A percentile compares a stretch with the other conserved stretches of the same genome.
phyloP scores from a whole-genome alignment of 768 basidiomycete genomes.

The Rhizopogon vulgaris region DNA sequence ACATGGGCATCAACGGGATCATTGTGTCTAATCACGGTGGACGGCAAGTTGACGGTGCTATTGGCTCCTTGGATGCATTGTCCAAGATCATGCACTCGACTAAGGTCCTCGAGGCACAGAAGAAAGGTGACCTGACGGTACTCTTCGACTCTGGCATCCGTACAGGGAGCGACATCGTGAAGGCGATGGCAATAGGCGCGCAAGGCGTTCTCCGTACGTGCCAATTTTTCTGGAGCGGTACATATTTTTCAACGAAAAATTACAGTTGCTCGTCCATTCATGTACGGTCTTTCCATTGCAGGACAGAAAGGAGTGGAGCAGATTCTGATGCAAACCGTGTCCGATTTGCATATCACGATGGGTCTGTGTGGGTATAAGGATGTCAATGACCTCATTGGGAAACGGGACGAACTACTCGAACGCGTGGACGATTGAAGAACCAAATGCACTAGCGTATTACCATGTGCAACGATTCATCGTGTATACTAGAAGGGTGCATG shows the following conservation, averaged over 20 bases:
- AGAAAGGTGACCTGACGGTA: slow-evolving; percentile 56
- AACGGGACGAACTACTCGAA: slow-evolving; percentile 28
- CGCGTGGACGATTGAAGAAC: neutral
- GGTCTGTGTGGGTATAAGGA: slow-evolving; percentile 55
- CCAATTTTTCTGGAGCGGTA: neutral
- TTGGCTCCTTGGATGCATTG: slow-evolving; percentile 69
- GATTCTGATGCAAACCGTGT: slow-evolving; percentile 59
- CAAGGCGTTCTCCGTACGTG: slow-evolving; percentile 69
- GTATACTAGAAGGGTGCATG: neutral
- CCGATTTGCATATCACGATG: slow-evolving; percentile 62
- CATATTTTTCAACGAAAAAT: neutral
- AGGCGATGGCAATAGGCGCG: slow-evolving; percentile 82
- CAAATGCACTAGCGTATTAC: neutral
- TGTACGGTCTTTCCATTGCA: slow-evolving; percentile 65
- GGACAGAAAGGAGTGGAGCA: slow-evolving; percentile 75
- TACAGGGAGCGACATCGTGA: slow-evolving; percentile 77
- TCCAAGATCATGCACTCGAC: slow-evolving; percentile 61
- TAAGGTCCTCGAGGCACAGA: slow-evolving; percentile 52
- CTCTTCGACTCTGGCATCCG: slow-evolving; percentile 72
- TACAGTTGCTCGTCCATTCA: slow-evolving; percentile 66
- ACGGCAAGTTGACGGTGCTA: slow-evolving; percentile 74
- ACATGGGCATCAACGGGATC: slow-evolving; percentile 37
- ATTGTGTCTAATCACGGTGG: slow-evolving; percentile 47
- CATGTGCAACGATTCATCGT: neutral
- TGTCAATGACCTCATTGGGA: slow-evolving; percentile 58